Base-by-base conservation (phyloP, 2,329 filamentous ascomycete genomes). In the Penicillium corylophilum region DNA sequence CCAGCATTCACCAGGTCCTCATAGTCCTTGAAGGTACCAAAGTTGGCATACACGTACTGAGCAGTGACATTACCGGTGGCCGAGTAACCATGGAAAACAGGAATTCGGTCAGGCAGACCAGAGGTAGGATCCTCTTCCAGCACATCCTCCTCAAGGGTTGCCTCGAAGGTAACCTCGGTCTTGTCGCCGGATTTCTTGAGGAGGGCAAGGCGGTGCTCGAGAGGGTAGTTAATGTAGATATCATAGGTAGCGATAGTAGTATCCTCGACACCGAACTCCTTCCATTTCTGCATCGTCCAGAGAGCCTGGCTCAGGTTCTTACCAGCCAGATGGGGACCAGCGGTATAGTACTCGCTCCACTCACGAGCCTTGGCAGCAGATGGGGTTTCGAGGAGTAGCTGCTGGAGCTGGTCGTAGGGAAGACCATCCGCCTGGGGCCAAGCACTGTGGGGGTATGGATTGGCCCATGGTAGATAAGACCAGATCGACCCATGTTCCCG, bases 31-130 rank as follows among this genome's bases (percentile, higher is more conserved):
- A 86, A 95, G 0, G 89, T 94, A 46, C 92, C 93, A 65, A 94
- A 95, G 72, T 96, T 96, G 68, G 89, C 90, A 65, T 87, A 97
- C 28, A 96, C 89, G 59, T 89, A 94, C 13, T 84, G 82, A 2
- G 84, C 90, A 0, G 93, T 96, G 43, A 95, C 93, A 69, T 97
- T 95, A 24, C 93, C 93, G 54, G 80, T 92, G 4, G 91, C 91
- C 4, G 90, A 95, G 71, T 96, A 97, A 47, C 93, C 94, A 67
- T 97, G 93, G 76, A 97, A 97, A 0, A 88, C 93, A 1, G 93
- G 91, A 22, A 97, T 81, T 26, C 90, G 80, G 63, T 91, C 82
- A 9, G 81, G 73, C 41, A 90, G 76, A 20, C 84, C 81, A 16
- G 85, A 90, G 0, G 91, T 95, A 3, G 85, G 82, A 68, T 99